These are phyloP conservation scores for Stagonosporopsis cucurbitacearum DNA, from an alignment of 2,329 filamentous ascomycete species.

Conservation along the genomic window DNA sequence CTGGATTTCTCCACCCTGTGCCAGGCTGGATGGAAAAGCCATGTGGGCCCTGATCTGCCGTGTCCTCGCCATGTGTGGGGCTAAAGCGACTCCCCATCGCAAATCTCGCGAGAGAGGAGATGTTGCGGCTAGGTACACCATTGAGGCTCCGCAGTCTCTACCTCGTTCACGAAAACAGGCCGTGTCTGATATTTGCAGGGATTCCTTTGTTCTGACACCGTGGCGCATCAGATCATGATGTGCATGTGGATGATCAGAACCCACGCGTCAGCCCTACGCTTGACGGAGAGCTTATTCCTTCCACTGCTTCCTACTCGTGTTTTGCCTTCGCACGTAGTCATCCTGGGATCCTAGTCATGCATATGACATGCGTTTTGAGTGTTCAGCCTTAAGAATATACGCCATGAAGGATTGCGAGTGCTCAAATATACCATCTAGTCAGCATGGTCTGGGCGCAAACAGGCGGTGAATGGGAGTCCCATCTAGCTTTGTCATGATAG, in stretches of 20 bases:
- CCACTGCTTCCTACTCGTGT: neutral
- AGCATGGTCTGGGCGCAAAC: conserved; percentile 10
- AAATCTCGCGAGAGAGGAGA: conserved; percentile 4
- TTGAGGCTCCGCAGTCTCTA: neutral
- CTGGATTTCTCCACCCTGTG: conserved; percentile 1
- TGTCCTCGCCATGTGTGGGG: conserved; percentile 4
- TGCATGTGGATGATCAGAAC: neutral
- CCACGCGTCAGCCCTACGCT: conserved; percentile 19
- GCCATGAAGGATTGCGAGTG: conserved; percentile 5
- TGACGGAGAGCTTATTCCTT: conserved; percentile 4
- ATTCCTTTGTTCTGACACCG: conserved; percentile 15
- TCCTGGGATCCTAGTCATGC: conserved; percentile 2
- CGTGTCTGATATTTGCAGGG: conserved; percentile 6
- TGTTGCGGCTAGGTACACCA: conserved; percentile 7
- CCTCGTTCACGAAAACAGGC: neutral
- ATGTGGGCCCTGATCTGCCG: conserved; percentile 17
- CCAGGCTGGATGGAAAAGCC: neutral
- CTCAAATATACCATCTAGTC: conserved; percentile 3
- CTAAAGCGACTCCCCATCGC: neutral
- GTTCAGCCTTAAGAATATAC: neutral
- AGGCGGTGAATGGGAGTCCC: conserved; percentile 10
- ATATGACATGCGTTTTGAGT: conserved; percentile 4
- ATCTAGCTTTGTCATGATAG: neutral
- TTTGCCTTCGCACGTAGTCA: conserved; percentile 1
- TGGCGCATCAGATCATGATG: conserved; percentile 4